Evolutionary conservation across 2,329 filamentous ascomycete species (phyloP).

Genomic region (Gaeumannomyces sp.): DNA sequence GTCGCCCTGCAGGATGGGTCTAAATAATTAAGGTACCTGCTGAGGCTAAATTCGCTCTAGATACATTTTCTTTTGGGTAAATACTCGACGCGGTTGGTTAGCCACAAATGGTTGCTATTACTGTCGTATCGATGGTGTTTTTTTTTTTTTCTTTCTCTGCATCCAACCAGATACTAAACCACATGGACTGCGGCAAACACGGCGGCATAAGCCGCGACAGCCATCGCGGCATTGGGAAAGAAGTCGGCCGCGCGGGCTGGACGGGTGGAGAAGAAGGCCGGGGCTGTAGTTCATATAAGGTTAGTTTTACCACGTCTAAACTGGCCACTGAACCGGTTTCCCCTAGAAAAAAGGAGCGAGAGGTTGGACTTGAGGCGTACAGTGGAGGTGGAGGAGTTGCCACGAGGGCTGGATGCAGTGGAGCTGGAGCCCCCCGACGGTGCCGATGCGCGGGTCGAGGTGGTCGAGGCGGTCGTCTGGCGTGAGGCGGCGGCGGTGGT

Average conservation of each 20-base stretch:
- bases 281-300: not conserved
- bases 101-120: too few species aligned
- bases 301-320: not conserved
- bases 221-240: not conserved
- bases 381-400: not conserved
- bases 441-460: not conserved
- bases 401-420: not conserved
- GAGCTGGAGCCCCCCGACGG: not conserved
- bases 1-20: too few species aligned
- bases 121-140: not conserved
- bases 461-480: conserved; percentile 22
- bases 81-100: too few species aligned
- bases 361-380: not conserved
- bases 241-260: not conserved
- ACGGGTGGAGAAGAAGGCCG: not conserved
- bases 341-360: not conserved
- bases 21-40: too few species aligned
- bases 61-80: too few species aligned
- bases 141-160: not conserved
- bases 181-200: not conserved
- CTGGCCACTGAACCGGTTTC: not conserved
- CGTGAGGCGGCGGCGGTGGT: conserved; percentile 9
- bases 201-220: not conserved
- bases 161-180: not conserved
- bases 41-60: too few species aligned